Evolutionary conservation across 371 early-diverging fungal genomes (phyloP), one percentile per base, ranked within the genome.

Genomic region (Apophysomyces sp.): DNA sequence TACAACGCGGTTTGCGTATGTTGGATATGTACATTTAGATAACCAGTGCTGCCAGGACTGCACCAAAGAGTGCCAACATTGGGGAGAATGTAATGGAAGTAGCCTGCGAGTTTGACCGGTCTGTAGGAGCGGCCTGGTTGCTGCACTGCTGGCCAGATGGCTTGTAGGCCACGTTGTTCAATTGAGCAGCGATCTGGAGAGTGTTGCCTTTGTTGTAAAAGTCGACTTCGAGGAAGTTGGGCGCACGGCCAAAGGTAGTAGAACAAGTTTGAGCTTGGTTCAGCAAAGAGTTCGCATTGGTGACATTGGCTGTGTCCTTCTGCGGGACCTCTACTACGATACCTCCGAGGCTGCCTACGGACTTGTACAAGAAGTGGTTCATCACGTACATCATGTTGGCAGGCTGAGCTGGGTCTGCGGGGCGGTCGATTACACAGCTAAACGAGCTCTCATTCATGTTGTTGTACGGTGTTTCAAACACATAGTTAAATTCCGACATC

Each of bases 181-280:
- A 55, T 32, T 73, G 55, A 2, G 90, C 92, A 11, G 86, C 81
- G 55, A 77, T 72, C 40, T 77, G 56, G 55, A 87, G 62, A 5
- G 85, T 49, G 4, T 67, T 67, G 8, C 91, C 92, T 15, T 78
- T 57, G 30, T 92, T 87, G 63, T 88, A 92, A 69, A 86, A 92
- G 73, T 92, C 93, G 4, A 92, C 86, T 0, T 87, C 80, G 27
- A 92, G 72, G 70, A 86, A 92, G 69, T 83, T 92, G 44, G 91
- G 89, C 58, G 77, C 73, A 44, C 75, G 72, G 13, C 73, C 77
- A 64, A 86, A 87, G 2, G 77, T 75, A 3, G 65, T 24, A 21
- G 58, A 63, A 52, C 86, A 86, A 7, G 57, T 65, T 34, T 80
- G 62, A 52, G 81, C 80, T 51, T 86, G 81, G 9, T 53, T 52